Evolutionary conservation across 805 yeast species (phyloP).

Genomic region (Spathaspora arborariae): DNA sequence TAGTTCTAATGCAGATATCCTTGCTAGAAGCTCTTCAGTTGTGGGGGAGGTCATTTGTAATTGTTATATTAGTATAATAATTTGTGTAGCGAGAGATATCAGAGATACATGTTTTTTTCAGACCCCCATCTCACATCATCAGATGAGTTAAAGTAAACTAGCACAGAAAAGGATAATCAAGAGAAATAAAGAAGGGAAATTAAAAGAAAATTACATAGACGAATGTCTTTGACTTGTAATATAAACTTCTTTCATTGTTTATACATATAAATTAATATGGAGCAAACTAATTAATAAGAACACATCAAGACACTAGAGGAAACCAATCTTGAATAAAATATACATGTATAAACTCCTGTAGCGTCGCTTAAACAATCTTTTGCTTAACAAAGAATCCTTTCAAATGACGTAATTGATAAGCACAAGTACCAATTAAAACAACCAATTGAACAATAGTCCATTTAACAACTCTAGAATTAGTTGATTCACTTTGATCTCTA

Average conservation of each 20-base stretch:
- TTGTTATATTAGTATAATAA: not conserved
- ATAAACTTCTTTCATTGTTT: not conserved
- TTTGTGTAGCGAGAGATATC: not conserved
- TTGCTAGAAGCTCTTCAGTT: slow-evolving; percentile 19
- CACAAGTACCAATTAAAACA: slow-evolving; percentile 66
- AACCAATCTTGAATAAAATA: too few species aligned
- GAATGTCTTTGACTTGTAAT: not conserved
- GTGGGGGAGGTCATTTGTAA: slow-evolving; percentile 4
- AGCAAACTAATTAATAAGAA: too few species aligned
- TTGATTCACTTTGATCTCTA: slow-evolving; percentile 72
- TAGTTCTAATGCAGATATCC: slow-evolving; percentile 16
- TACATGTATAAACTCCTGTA: not conserved
- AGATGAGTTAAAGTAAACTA: not conserved
- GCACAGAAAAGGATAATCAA: not conserved
- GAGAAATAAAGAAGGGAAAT: not conserved
- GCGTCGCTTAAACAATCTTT: slow-evolving; percentile 60
- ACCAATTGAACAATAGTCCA: slow-evolving; percentile 74
- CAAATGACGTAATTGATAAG: slow-evolving; percentile 73
- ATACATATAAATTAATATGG: too few species aligned
- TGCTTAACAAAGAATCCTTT: slow-evolving; percentile 83
- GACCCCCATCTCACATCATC: not conserved
- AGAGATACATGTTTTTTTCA: not conserved
- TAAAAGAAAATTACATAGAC: too few species aligned
- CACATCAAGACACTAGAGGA: too few species aligned
- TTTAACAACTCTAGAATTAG: slow-evolving; percentile 66